Evolutionary conservation across 805 yeast genomes (phyloP), one percentile per base, ranked within the genome.

Genomic region (Ogataea ramenticola): DNA sequence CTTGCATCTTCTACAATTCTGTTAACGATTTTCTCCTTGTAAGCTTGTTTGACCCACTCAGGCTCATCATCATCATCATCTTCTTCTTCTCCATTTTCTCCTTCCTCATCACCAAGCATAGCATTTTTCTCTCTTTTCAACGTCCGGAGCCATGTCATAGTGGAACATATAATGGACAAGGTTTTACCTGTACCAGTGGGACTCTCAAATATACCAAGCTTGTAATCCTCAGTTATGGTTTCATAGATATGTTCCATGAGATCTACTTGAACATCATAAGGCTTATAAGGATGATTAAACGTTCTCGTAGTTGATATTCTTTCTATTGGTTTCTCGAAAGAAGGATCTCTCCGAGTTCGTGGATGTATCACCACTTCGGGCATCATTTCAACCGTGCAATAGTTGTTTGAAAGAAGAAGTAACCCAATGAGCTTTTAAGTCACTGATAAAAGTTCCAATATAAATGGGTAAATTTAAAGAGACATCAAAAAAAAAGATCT

Each of bases 131-230:
- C 51, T 39, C 51, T 42, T 37, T 57, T 58, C 38, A 51, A 43
- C 17, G 53, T 50, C 31, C 66, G 45, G 19, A 90, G 66, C 96
- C 96, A 90, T 0, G 90, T 77, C 75, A 90, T 72, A 0, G 91
- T 69, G 0, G 95, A 77, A 57, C 97, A 91, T 3, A 91, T 84
- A 39, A 90, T 64, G 0, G 96, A 87, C 3, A 91, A 66, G 0
- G 97, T 89, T 61, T 90, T 90, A 3, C 98, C 97, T 1, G 90
- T 86, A 7, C 98, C 98, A 0, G 98, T 90, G 0, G 98, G 98
- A 45, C 93, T 82, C 58, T 90, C 97, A 55, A 90, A 82, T 1
- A 90, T 69, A 0, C 95, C 96, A 2, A 90, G 68, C 56, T 84
- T 86, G 53, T 70, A 74, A 37, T 55, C 60, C 12, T 60, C 47